Conservation (phyloP, 352 stramenopile species). For the Phytopythium oedochilum region DNA sequence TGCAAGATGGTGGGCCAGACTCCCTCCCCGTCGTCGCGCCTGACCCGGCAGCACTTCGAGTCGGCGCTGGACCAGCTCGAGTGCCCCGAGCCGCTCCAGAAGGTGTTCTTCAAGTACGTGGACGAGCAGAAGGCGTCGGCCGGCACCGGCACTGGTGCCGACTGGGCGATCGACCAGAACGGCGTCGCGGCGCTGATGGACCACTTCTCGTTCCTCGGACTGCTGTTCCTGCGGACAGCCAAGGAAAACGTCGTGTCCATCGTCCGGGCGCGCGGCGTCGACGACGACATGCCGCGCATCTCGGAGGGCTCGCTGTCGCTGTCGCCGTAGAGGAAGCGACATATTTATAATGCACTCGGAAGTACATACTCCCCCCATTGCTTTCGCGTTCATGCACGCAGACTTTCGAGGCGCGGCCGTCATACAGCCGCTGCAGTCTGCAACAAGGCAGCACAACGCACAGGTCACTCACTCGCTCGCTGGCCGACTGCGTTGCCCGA, state of each 20-base stretch:
- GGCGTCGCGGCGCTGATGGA: conserved; percentile 40
- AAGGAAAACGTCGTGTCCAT: conserved; percentile 62
- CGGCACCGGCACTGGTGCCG: not conserved
- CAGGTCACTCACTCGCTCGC: too few relatives aligned
- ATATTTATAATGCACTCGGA: conserved; percentile 3
- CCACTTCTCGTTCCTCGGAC: conserved; percentile 61
- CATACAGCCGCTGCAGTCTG: too few relatives aligned
- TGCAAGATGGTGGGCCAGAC: conserved; percentile 23
- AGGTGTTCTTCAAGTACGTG: conserved; percentile 63
- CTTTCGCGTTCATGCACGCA: too few relatives aligned
- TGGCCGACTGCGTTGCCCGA: too few relatives aligned
- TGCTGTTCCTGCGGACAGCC: conserved; percentile 58
- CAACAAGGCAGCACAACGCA: too few relatives aligned
- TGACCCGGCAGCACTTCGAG: conserved; percentile 33
- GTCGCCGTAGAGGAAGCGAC: not conserved
- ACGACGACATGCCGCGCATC: conserved; percentile 54
- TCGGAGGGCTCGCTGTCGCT: conserved; percentile 35
- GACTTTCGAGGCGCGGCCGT: too few relatives aligned
- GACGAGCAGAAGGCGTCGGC: conserved; percentile 27
- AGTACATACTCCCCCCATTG: too few relatives aligned
- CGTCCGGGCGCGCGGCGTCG: conserved; percentile 32
- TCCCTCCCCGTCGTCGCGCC: conserved; percentile 9
- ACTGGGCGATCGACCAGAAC: conserved; percentile 35
- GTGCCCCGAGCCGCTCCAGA: conserved; percentile 46
- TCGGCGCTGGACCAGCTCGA: conserved; percentile 48